These are phyloP conservation scores for Cordyceps cateniannulata DNA, from an alignment of 2,329 filamentous ascomycete genomes.

Conservation along the genomic window DNA sequence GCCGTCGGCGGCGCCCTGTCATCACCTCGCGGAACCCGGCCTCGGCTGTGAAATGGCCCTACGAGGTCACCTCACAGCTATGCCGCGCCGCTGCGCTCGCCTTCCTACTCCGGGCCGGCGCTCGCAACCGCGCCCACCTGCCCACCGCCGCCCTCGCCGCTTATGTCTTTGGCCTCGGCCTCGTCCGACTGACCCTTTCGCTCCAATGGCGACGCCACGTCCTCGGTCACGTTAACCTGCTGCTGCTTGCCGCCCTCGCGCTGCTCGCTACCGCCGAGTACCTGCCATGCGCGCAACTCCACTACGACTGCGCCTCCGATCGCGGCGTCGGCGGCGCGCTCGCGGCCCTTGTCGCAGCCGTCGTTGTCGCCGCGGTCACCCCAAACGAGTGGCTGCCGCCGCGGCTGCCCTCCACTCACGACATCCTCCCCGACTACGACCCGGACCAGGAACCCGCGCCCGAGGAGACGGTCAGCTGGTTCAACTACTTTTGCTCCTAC, in stretches of 20 bases:
- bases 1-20: conserved; percentile 17
- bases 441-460: conserved; percentile 34
- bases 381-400: conserved; percentile 46
- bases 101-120: conserved; percentile 32
- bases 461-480: conserved; percentile 49
- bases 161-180: conserved; percentile 38
- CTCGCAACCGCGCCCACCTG: conserved; percentile 27
- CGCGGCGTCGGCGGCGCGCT: conserved; percentile 29
- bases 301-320: conserved; percentile 24
- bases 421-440: conserved; percentile 32
- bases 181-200: conserved; percentile 34
- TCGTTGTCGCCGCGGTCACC: conserved; percentile 36
- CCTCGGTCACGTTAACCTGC: conserved; percentile 43
- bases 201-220: conserved; percentile 39
- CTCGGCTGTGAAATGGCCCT: conserved; percentile 33
- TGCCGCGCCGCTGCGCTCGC: conserved; percentile 32
- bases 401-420: conserved; percentile 22
- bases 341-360: conserved; percentile 29
- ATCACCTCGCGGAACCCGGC: conserved; percentile 23
- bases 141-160: conserved; percentile 29
- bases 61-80: conserved; percentile 37
- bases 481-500: conserved; percentile 44
- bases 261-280: conserved; percentile 31
- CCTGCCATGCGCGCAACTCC: conserved; percentile 37
- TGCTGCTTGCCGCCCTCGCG: conserved; percentile 30